Percentiles rank a stretch among this genome's conserved stretches.
Evolutionary conservation across 164 flowering plant genomes (phyloP).

Genomic region (Magnolia changhungtana): DNA sequence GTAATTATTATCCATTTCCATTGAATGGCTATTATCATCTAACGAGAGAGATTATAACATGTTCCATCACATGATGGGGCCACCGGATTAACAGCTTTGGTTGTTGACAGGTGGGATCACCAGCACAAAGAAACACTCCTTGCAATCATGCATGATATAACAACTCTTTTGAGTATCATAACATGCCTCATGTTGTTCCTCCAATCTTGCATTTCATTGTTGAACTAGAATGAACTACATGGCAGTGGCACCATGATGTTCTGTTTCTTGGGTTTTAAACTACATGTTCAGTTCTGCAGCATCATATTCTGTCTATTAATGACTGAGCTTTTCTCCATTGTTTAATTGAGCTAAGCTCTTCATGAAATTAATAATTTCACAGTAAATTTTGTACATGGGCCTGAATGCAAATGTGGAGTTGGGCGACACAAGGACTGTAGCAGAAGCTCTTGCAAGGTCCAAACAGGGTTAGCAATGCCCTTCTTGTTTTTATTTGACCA

Average conservation of each 20-base stretch:
- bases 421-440: conserved; percentile 77
- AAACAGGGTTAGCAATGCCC: conserved; percentile 54
- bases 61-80: no score
- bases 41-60: no score
- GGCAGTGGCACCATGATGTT: no score
- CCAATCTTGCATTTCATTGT: no score
- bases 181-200: no score
- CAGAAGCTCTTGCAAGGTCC: conserved; percentile 82
- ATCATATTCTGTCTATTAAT: neutral
- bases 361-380: neutral
- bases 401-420: conserved; percentile 53
- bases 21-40: neutral
- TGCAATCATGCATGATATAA: no score
- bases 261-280: neutral
- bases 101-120: no score
- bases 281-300: neutral
- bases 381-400: conserved; percentile 7
- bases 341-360: neutral
- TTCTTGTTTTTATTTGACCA: conserved; percentile 7
- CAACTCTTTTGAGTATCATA: no score
- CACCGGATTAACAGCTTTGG: no score
- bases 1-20: neutral
- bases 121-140: no score
- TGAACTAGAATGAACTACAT: no score
- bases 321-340: neutral